phyloP scores from a whole-genome alignment of 225 moss, liverwort and hornwort species.

The Neckera pumila region DNA sequence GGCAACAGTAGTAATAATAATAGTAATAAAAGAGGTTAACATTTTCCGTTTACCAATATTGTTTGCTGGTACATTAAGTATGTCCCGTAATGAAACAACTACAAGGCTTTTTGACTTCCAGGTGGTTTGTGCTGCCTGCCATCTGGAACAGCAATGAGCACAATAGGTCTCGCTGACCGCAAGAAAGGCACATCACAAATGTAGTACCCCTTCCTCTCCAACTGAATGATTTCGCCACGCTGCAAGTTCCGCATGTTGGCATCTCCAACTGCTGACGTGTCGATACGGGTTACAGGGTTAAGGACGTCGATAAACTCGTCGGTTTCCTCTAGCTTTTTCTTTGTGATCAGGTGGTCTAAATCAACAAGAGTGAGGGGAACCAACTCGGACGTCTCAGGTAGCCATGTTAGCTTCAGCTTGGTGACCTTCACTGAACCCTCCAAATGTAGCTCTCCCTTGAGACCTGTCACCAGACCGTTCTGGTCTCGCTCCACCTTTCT shows the following conservation, averaged over 20 bases:
- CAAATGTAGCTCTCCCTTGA: slow-evolving; percentile 56
- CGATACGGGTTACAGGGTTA: slow-evolving; percentile 57
- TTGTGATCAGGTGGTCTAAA: slow-evolving; percentile 62
- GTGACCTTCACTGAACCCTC: slow-evolving; percentile 76
- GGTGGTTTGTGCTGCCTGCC: slow-evolving; percentile 61
- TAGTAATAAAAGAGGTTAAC: no score
- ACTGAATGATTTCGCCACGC: slow-evolving; percentile 65
- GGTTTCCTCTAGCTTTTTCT: slow-evolving; percentile 79
- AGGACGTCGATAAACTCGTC: slow-evolving; percentile 56
- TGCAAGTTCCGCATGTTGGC: slow-evolving; percentile 69
- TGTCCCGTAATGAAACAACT: not conserved
- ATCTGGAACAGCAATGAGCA: slow-evolving; percentile 77
- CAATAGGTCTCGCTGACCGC: slow-evolving; percentile 38
- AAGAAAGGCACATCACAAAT: slow-evolving; percentile 63
- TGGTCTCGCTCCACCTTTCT: slow-evolving; percentile 44
- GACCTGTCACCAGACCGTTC: slow-evolving; percentile 41
- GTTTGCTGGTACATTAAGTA: not conserved
- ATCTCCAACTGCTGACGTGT: slow-evolving; percentile 58
- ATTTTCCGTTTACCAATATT: not conserved
- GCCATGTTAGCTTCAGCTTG: slow-evolving; percentile 68
- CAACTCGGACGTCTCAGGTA: slow-evolving; percentile 64
- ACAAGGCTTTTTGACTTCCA: slow-evolving; percentile 1
- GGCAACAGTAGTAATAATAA: not conserved
- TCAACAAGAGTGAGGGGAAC: slow-evolving; percentile 67
- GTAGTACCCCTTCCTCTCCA: slow-evolving; percentile 77